phyloP scores from a whole-genome alignment of 1,284 basidiomycete species.

The Tylopilus orsonianus region DNA sequence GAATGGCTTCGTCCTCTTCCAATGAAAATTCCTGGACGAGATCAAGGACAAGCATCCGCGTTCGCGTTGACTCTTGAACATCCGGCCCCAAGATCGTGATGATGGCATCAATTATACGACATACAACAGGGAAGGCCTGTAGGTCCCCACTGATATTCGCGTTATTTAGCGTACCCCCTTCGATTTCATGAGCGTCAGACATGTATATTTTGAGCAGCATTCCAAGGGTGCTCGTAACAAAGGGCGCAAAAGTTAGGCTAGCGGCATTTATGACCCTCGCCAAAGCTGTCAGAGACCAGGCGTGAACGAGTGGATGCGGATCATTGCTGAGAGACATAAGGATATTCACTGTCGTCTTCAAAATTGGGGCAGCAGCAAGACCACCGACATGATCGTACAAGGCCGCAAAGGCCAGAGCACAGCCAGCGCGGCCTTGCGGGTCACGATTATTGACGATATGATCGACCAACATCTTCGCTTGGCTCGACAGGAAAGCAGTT shows the following conservation, averaged over 20 bases:
- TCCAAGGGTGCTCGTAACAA: constrained; percentile 85
- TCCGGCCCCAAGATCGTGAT: constrained; percentile 96
- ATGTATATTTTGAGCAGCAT: constrained; percentile 91
- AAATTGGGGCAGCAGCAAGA: constrained; percentile 87
- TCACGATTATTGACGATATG: constrained; percentile 97
- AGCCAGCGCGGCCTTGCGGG: constrained; percentile 91
- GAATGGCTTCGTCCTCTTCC: constrained; percentile 86
- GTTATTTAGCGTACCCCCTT: constrained; percentile 84
- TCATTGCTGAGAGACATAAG: constrained; percentile 95
- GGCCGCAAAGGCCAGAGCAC: constrained; percentile 90
- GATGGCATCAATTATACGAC: constrained; percentile 89
- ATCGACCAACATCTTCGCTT: constrained; percentile 92
- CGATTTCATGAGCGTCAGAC: constrained; percentile 90
- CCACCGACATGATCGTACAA: constrained; percentile 94
- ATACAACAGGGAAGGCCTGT: constrained; percentile 89
- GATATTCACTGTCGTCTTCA: constrained; percentile 96
- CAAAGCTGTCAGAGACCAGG: constrained; percentile 86
- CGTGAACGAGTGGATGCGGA: constrained; percentile 96
- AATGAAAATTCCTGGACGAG: constrained; percentile 84
- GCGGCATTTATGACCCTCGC: constrained; percentile 90
- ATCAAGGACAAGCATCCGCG: constrained; percentile 79
- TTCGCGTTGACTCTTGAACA: constrained; percentile 85
- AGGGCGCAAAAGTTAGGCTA: constrained; percentile 88
- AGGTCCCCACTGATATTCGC: constrained; percentile 89
- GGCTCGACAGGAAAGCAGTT: constrained; percentile 81